Evolutionary conservation across 1,139 yeast species (phyloP).

Genomic region (Suhomyces bokatorum): DNA sequence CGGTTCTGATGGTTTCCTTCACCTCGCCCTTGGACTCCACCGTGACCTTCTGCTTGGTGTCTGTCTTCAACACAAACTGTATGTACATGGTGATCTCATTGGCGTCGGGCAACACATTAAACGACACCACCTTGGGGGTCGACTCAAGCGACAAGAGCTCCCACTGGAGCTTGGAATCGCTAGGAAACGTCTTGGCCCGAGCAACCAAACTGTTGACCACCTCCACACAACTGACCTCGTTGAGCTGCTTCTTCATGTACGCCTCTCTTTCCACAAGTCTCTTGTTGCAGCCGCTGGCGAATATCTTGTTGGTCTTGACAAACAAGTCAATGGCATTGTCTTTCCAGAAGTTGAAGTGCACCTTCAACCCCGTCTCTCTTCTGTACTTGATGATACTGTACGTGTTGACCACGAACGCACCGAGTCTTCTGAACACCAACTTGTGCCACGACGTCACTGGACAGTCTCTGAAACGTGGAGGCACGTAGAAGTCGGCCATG

Average conservation of each 20-base stretch:
- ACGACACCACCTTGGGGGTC: constrained; percentile 69
- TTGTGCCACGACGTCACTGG: constrained; percentile 44
- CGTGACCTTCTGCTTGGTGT: constrained; percentile 69
- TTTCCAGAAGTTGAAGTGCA: constrained; percentile 69
- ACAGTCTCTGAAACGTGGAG: constrained; percentile 34
- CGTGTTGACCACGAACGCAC: constrained; percentile 60
- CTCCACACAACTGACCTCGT: constrained; percentile 58
- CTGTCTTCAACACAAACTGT: constrained; percentile 75
- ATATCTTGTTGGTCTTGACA: constrained; percentile 66
- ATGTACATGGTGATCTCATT: constrained; percentile 67
- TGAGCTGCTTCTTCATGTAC: constrained; percentile 43
- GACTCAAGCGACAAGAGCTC: constrained; percentile 67
- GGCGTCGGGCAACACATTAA: constrained; percentile 62
- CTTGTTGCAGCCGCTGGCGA: constrained; percentile 52
- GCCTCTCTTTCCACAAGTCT: constrained; percentile 36
- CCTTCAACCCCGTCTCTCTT: constrained; percentile 61
- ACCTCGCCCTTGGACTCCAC: constrained; percentile 39
- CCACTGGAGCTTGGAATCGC: constrained; percentile 66
- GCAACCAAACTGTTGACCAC: constrained; percentile 35
- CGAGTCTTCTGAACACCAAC: constrained; percentile 44
- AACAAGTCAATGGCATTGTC: constrained; percentile 68
- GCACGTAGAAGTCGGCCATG: constrained; percentile 46
- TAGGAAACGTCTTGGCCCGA: constrained; percentile 59
- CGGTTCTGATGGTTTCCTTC: constrained; percentile 51
- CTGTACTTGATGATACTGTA: constrained; percentile 64